phyloP scores from a whole-genome alignment of 352 stramenopile genomes.

The Globisporangium nunn region DNA sequence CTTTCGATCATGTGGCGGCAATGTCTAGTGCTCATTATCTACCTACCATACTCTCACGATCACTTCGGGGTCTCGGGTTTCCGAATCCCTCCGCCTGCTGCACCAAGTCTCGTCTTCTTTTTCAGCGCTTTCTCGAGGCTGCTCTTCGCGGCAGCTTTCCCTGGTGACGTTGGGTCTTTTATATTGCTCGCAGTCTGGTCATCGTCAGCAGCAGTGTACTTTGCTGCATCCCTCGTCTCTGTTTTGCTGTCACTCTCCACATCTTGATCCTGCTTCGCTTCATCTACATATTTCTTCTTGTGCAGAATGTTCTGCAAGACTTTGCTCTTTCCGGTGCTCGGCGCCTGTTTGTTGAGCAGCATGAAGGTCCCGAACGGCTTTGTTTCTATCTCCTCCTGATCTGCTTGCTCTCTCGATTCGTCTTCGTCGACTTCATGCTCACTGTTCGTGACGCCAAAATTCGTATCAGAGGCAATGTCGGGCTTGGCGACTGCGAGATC shows the following conservation, averaged over 20 bases:
- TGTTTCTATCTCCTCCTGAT: conserved; percentile 7
- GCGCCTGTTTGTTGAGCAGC: conserved; percentile 30
- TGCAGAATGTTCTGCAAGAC: conserved; percentile 31
- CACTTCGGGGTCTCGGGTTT: conserved; percentile 9
- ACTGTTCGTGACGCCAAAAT: background rate
- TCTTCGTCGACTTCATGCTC: background rate
- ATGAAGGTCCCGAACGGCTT: conserved; percentile 34
- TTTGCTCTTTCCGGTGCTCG: conserved; percentile 24
- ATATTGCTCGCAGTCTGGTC: background rate
- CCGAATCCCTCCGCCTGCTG: background rate
- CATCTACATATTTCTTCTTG: conserved; percentile 13
- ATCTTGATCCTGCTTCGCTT: background rate
- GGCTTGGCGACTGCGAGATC: background rate
- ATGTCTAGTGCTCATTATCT: no score
- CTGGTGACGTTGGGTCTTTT: conserved; percentile 11
- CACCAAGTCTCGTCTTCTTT: conserved; percentile 21
- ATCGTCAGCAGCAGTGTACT: background rate
- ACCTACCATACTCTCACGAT: conserved; percentile 2
- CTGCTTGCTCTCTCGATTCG: background rate
- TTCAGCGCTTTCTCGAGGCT: conserved; percentile 42
- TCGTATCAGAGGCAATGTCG: background rate
- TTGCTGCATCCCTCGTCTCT: background rate
- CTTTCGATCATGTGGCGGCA: no score
- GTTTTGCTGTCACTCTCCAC: background rate
- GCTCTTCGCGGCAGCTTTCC: conserved; percentile 14